Evolutionary conservation across 1,139 yeast species (phyloP).

Genomic region (Pichiaceae sp.): DNA sequence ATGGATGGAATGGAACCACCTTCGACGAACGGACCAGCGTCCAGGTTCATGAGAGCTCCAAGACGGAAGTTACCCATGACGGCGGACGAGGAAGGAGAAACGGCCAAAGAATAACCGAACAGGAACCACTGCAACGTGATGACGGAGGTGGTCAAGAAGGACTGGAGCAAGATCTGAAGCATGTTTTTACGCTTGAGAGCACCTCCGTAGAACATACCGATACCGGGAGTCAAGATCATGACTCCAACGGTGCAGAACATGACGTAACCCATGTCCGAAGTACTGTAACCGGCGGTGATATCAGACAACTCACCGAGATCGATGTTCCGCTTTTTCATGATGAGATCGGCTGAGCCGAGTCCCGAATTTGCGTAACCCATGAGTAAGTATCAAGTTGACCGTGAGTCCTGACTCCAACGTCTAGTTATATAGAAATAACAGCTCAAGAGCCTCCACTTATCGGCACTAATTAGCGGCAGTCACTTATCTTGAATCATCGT

Average conservation of each 20-base stretch:
- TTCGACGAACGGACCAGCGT: slow-evolving; percentile 31
- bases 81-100: slow-evolving; percentile 29
- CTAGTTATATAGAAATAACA: too few species aligned
- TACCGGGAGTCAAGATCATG: slow-evolving; percentile 36
- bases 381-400: background rate
- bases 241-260: slow-evolving; percentile 34
- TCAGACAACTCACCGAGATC: slow-evolving; percentile 19
- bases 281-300: slow-evolving; percentile 18
- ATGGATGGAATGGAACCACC: slow-evolving; percentile 33
- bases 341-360: slow-evolving; percentile 20
- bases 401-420: too few species aligned
- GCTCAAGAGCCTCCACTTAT: too few species aligned
- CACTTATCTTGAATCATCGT: too few species aligned
- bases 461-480: too few species aligned
- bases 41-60: slow-evolving; percentile 32
- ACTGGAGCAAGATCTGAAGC: slow-evolving; percentile 32
- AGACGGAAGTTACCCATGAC: slow-evolving; percentile 31
- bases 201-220: slow-evolving; percentile 36
- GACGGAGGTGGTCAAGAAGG: slow-evolving; percentile 32
- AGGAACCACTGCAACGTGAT: slow-evolving; percentile 35
- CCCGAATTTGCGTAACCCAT: slow-evolving; percentile 24
- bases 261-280: slow-evolving; percentile 31
- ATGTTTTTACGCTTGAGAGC: slow-evolving; percentile 29
- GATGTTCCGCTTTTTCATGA: slow-evolving; percentile 12
- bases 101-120: slow-evolving; percentile 36